Evolutionary conservation across 1,284 basidiomycete genomes (phyloP).

Genomic region (Apiotrichum laibachii): DNA sequence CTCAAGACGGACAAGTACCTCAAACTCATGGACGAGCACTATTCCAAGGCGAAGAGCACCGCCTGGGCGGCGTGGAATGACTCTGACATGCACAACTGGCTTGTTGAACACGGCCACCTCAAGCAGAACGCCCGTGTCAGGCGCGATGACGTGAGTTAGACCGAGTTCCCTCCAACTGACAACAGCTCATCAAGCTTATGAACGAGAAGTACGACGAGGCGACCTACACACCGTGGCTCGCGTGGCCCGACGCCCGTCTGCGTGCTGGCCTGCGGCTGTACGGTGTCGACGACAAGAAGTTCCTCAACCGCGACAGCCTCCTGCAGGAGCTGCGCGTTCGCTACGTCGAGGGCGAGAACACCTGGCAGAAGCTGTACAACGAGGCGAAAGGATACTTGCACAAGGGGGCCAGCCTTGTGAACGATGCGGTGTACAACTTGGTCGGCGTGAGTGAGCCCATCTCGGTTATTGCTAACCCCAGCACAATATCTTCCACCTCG

Average conservation of each 20-base stretch:
- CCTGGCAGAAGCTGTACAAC: slow-evolving; percentile 60
- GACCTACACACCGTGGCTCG: slow-evolving; percentile 62
- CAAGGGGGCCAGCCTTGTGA: slow-evolving; percentile 63
- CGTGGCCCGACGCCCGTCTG: slow-evolving; percentile 86
- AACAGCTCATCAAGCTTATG: slow-evolving; percentile 23
- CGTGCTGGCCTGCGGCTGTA: slow-evolving; percentile 75
- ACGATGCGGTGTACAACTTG: slow-evolving; percentile 55
- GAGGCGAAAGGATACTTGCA: slow-evolving; percentile 63
- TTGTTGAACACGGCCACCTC: slow-evolving; percentile 70
- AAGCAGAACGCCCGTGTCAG: slow-evolving; percentile 64
- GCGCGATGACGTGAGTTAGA: slow-evolving; percentile 58
- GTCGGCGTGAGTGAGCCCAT: slow-evolving; percentile 30
- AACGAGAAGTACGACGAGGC: slow-evolving; percentile 51
- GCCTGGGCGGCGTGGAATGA: slow-evolving; percentile 74
- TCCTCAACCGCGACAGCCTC: slow-evolving; percentile 61
- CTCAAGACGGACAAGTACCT: slow-evolving; percentile 12
- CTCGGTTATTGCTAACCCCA: neutral
- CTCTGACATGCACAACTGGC: slow-evolving; percentile 70
- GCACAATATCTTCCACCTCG: slow-evolving; percentile 30
- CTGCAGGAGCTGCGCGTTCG: slow-evolving; percentile 69
- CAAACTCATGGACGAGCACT: slow-evolving; percentile 73
- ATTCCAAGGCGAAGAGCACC: slow-evolving; percentile 65
- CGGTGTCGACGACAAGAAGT: slow-evolving; percentile 64
- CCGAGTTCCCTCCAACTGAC: slow-evolving; percentile 48
- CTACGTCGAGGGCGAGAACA: slow-evolving; percentile 64